Conservation (phyloP, 2,329 filamentous ascomycete genomes). For the Fusarium setosum region DNA sequence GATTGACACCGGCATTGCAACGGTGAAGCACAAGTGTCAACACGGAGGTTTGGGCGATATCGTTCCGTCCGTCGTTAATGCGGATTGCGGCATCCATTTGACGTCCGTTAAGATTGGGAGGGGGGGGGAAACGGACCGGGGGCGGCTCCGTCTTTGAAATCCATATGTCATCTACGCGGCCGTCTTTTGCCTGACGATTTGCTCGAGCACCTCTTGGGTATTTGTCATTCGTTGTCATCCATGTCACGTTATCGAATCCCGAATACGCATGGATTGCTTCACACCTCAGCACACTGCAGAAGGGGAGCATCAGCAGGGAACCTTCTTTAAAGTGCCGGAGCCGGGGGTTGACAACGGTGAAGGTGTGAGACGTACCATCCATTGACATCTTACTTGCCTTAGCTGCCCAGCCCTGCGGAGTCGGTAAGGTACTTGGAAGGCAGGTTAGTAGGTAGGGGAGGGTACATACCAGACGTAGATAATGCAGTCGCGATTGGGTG, state of each 20-base stretch:
- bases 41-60: too few relatives aligned
- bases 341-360: too few relatives aligned
- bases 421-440: neutral
- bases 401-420: neutral
- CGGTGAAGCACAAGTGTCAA: too few relatives aligned
- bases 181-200: neutral
- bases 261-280: conserved; percentile 6
- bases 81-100: neutral
- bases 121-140: neutral
- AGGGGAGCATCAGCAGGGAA: neutral
- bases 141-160: too few relatives aligned
- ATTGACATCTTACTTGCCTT: neutral
- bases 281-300: too few relatives aligned
- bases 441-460: too few relatives aligned
- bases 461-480: too few relatives aligned
- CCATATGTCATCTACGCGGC: too few relatives aligned
- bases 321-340: too few relatives aligned
- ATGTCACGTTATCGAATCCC: conserved; percentile 5
- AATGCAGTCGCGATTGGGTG: conserved; percentile 17
- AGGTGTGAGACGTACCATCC: too few relatives aligned
- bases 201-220: neutral
- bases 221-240: neutral
- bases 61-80: too few relatives aligned
- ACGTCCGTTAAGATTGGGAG: too few relatives aligned
- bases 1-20: neutral